These are phyloP conservation scores for Aspergillus phoenicis DNA, from an alignment of 2,329 filamentous ascomycete genomes.

Conservation along the genomic window DNA sequence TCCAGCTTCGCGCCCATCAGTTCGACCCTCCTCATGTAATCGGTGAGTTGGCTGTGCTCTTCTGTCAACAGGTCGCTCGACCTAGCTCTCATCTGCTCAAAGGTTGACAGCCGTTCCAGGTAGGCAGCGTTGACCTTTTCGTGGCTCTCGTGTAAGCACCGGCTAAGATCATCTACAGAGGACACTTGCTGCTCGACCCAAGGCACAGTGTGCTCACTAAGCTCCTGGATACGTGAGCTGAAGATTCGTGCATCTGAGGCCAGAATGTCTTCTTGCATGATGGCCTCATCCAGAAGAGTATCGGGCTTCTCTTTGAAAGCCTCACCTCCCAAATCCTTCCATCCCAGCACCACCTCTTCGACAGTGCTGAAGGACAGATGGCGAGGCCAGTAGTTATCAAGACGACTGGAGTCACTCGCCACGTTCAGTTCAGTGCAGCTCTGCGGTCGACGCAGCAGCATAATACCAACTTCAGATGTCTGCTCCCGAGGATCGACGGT, in stretches of 20 bases:
- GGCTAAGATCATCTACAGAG: conserved; percentile 61
- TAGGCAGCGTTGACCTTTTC: conserved; percentile 69
- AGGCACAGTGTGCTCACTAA: conserved; percentile 41
- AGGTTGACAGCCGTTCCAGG: conserved; percentile 69
- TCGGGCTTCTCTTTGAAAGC: conserved; percentile 40
- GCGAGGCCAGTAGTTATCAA: conserved; percentile 40
- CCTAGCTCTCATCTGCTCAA: conserved; percentile 66
- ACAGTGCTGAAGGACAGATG: conserved; percentile 53
- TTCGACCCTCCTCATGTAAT: conserved; percentile 77
- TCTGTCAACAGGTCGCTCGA: conserved; percentile 70
- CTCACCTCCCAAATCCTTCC: conserved; percentile 33
- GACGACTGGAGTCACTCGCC: conserved; percentile 22
- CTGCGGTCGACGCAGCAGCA: conserved; percentile 41
- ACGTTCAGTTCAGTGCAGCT: conserved; percentile 36
- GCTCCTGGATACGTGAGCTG: conserved; percentile 38
- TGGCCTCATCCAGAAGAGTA: conserved; percentile 44
- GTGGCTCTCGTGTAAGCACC: conserved; percentile 63
- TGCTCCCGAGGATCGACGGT: conserved; percentile 31
- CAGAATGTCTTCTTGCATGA: conserved; percentile 43
- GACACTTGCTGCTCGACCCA: conserved; percentile 49
- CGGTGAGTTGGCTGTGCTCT: conserved; percentile 68
- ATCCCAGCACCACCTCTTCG: conserved; percentile 47
- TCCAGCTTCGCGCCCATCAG: conserved; percentile 81
- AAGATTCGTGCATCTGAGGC: conserved; percentile 40
- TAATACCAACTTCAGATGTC: conserved; percentile 29